phyloP scores from a whole-genome alignment of 106 monocot species.

The Phalaenopsis equestris region DNA sequence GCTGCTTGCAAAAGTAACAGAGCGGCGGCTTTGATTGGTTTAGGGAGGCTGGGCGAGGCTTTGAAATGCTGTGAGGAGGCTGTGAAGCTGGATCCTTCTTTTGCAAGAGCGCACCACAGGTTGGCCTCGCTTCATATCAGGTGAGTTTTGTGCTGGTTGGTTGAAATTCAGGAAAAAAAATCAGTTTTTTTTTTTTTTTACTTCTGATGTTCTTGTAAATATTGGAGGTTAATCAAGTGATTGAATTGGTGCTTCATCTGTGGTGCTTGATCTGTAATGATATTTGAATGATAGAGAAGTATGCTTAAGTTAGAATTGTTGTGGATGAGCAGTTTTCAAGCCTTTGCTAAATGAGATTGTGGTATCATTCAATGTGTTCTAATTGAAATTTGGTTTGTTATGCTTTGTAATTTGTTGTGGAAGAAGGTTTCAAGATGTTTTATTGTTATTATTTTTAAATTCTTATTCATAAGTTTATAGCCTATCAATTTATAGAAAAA shows the following conservation, averaged over 20 bases:
- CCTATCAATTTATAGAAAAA: background rate
- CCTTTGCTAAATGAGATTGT: background rate
- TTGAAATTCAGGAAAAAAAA: background rate
- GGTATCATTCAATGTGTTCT: no score
- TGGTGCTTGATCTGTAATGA: background rate
- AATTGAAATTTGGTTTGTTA: no score
- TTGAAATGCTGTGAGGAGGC: slow-evolving; percentile 68
- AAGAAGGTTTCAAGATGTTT: no score
- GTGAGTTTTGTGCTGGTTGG: slow-evolving; percentile 12
- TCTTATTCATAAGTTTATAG: background rate
- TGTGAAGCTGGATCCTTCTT: slow-evolving; percentile 52
- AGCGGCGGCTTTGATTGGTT: slow-evolving; percentile 51
- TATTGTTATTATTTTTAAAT: no score
- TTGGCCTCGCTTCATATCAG: slow-evolving; percentile 48
- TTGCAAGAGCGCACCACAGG: slow-evolving; percentile 50
- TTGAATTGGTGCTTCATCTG: background rate
- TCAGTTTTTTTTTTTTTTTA: background rate
- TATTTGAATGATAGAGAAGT: background rate
- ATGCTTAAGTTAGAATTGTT: background rate
- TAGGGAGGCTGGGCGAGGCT: slow-evolving; percentile 52
- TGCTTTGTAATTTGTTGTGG: no score
- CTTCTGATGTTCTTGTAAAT: background rate
- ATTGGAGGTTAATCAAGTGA: background rate
- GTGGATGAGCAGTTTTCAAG: background rate
- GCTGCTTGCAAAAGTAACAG: slow-evolving; percentile 58